Base-by-base conservation (phyloP, 352 stramenopile species). In the Globisporangium okanoganense region DNA sequence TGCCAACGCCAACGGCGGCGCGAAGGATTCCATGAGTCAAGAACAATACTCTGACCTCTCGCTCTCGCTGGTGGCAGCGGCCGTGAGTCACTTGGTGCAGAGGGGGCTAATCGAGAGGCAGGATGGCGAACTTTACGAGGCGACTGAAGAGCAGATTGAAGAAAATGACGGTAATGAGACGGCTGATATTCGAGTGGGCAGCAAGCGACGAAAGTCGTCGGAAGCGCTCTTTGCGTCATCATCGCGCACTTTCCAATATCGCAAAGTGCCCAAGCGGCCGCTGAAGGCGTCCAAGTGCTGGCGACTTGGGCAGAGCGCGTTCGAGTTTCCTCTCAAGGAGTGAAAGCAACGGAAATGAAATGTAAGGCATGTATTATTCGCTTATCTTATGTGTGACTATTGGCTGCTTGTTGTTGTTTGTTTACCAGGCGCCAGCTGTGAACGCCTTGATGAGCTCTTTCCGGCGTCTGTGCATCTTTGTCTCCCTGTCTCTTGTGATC, bases 201-300 rank as follows among this genome's bases (percentile, higher is more conserved):
- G 53, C 38, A 72, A 82, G 47, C 66, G 67, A 41, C 58, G 66
- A 61, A 71, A 69, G 62, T 54, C 52, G 7, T 51, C 43, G 0
- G 65, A 53, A 0, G 38, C 60, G 3, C 43, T 62, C 5, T 33
- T 33, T 38, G 31, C 53, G 14, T 20, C 38, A 24, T 16, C 50
- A 0, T 20, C 27, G 1, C 38, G 20, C 14, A 18, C 12, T 1
- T 22, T 67, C 18, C 55, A 77, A 29, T 92, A 89, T 43, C 82
- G 82, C 0, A 90, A 87, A 61, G 75, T 92, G 22, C 82, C 82
- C 0, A 83, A 69, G 45, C 69, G 82, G 24, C 82, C 82, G 7
- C 54, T 92, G 16, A 92, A 92, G 54, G 80, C 82, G 20, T 78
- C 80, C 14, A 92, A 92, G 61, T 80, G 70, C 49, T 92, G 82